Conservation (phyloP, 2,329 filamentous ascomycete genomes). For the Fusarium verrucosum region DNA sequence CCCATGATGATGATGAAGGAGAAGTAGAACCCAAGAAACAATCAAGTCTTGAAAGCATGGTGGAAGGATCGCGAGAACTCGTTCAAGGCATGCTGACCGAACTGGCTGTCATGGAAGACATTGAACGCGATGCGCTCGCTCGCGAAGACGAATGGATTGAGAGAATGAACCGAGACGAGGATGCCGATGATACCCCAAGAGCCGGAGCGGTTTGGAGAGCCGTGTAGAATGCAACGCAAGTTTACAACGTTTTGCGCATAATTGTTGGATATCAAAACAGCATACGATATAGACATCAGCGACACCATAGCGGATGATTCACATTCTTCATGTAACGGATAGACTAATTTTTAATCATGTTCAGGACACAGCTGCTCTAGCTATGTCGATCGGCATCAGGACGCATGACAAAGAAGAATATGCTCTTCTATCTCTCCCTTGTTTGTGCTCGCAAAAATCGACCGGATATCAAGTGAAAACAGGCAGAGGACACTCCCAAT, state of each 20-base stretch:
- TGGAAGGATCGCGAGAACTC: slow-evolving; percentile 59
- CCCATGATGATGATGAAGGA: slow-evolving; percentile 11
- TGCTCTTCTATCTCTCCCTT: slow-evolving; percentile 6
- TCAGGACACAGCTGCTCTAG: slow-evolving; percentile 6
- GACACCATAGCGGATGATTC: slow-evolving; percentile 26
- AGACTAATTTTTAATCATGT: slow-evolving; percentile 22
- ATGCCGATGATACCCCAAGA: slow-evolving; percentile 49
- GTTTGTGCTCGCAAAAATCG: slow-evolving; percentile 4
- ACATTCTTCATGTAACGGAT: slow-evolving; percentile 14
- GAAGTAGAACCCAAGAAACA: slow-evolving; percentile 26
- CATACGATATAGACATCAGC: slow-evolving; percentile 8
- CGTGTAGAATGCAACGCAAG: slow-evolving; percentile 33
- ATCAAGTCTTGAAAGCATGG: slow-evolving; percentile 57
- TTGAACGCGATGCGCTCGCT: slow-evolving; percentile 65
- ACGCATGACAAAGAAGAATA: background rate
- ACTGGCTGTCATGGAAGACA: slow-evolving; percentile 67
- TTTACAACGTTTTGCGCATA: background rate
- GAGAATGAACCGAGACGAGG: slow-evolving; percentile 58
- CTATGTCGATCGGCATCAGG: background rate
- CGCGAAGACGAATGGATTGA: slow-evolving; percentile 69
- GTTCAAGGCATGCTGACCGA: slow-evolving; percentile 70
- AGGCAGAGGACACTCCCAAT: slow-evolving; percentile 7
- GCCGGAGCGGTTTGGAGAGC: slow-evolving; percentile 62
- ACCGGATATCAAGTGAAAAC: slow-evolving; percentile 23
- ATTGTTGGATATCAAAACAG: slow-evolving; percentile 6